phyloP scores from a whole-genome alignment of 345 rosid genomes.

The Tarenaya hassleriana region DNA sequence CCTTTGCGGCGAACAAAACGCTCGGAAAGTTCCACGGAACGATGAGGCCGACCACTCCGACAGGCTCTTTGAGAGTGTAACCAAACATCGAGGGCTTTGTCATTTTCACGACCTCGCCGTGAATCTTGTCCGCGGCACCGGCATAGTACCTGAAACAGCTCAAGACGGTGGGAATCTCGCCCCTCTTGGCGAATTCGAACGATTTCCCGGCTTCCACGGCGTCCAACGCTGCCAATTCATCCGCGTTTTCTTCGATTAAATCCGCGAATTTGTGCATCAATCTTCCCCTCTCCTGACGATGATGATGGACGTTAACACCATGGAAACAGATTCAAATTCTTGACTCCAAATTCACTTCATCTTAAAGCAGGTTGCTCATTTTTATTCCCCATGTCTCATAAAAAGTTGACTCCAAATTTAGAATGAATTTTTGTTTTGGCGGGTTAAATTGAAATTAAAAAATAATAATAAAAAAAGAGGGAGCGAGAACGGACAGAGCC shows the following conservation, averaged over 20 bases:
- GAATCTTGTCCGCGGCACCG: slow-evolving; percentile 88
- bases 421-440: no score
- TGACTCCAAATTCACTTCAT: no score
- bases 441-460: no score
- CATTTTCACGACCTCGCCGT: slow-evolving; percentile 67
- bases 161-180: slow-evolving; percentile 45
- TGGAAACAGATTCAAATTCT: background rate
- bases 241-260: slow-evolving; percentile 49
- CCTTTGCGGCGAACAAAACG: slow-evolving; percentile 56
- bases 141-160: slow-evolving; percentile 53
- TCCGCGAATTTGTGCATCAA: slow-evolving; percentile 59
- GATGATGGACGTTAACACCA: background rate
- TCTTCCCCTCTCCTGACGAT: slow-evolving; percentile 66
- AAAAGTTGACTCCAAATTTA: no score
- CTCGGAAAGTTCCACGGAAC: slow-evolving; percentile 88
- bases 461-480: background rate
- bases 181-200: slow-evolving; percentile 30
- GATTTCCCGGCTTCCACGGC: slow-evolving; percentile 62
- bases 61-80: slow-evolving; percentile 69
- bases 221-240: slow-evolving; percentile 68
- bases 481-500: slow-evolving; percentile 41
- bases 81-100: slow-evolving; percentile 45
- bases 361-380: no score
- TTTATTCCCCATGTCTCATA: no score
- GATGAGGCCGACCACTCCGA: slow-evolving; percentile 77